Evolutionary conservation across 768 basidiomycete species (phyloP), one percentile per base, ranked within the genome.

Genomic region (Multifurca ochricompacta): DNA sequence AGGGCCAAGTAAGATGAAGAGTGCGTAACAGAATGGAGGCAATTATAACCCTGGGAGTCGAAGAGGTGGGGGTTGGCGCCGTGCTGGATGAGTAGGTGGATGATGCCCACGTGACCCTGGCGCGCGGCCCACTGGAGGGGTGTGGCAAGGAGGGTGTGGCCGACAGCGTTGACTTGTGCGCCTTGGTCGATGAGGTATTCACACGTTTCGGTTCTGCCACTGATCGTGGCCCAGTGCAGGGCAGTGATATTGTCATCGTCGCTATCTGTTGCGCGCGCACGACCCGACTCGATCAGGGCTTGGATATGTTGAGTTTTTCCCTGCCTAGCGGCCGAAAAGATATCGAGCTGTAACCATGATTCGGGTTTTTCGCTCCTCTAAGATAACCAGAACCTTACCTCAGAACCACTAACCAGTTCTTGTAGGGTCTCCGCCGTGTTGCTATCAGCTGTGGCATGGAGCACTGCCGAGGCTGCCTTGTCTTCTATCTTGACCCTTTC

Each of bases 111-210:
- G 70, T 93, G 93, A n/a, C 95, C 95, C 64, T 94, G 94, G 48
- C 91, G 81, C 1, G 94, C 91, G 0, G 95, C 95, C 95, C 95
- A 99, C 66, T 96, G 94, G 72, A 98, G 78, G 0, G 95, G 92
- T 0, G 94, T 95, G 1, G 93, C 94, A 30, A 83, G 77, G 23
- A 97, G 77, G 68, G 94, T 91, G 3, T 93, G 94, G 21, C 95
- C 96, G 6, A 86, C 70, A 2, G 91, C 90, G 59, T 99, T 95
- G 16, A 97, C 87, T 44, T 94, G 88, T 0, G 94, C 93, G 23
- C 93, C 94, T 61, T 90, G 82, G 57, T 91, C 89, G 32, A 98
- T 72, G 18, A 99, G 75, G 62, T 84, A 87, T 27, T 84, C 78
- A 68, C 91, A 95, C n/a, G 87, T 83, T 1, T 81, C 77, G 16